Base-by-base conservation (phyloP, 208 protist species). In the Acanthamoeba healyi region DNA sequence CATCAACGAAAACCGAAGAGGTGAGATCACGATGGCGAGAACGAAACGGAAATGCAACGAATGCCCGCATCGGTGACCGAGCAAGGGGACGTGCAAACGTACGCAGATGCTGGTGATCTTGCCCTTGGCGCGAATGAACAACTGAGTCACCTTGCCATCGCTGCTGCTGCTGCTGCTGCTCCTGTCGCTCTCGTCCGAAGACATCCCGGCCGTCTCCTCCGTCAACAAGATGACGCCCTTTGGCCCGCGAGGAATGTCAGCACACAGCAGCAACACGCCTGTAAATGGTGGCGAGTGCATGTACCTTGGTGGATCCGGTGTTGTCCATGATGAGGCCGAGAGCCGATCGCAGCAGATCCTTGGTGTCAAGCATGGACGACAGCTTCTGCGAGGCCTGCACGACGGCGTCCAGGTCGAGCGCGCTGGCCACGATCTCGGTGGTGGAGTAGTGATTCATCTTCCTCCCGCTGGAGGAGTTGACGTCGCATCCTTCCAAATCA, bases 401-500 rank as follows among this genome's bases (percentile, higher is more conserved):
- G n/a, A 91, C 84, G 7, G 56, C 51, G 42, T 91, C 84, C 3
- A 91, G 29, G 54, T 91, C 84, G 26, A 91, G 61, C 42, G 61
- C 84, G 46, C 74, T 84, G 2, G 74, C 7, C 15, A 84, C 32
- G 32, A 84, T 58, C n/a, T 34, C 46, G 0, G 58, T 67, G n/a
- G 58, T 67, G n/a, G 58, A 14, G 58, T 67, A 67, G n/a, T 36
- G 58, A 14, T 17, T 34, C n/a, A 67, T 9, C 10, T 17, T n/a
- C 7, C 58, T 0, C 58, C 2, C 5, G 58, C 58, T 14, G 58
- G 49, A 54, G 49, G 10, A 6, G 49, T 6, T 15, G 49, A 6
- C 10, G 49, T 54, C 15, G 49, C 15, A 54, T 54, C 49, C 49
- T 15, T 6, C 49, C 49, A 15, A 54, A 6, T 15, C 49, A 6